Conservation (phyloP, 1,284 basidiomycete species). For the Cutaneotrichosporon daszewskae region DNA sequence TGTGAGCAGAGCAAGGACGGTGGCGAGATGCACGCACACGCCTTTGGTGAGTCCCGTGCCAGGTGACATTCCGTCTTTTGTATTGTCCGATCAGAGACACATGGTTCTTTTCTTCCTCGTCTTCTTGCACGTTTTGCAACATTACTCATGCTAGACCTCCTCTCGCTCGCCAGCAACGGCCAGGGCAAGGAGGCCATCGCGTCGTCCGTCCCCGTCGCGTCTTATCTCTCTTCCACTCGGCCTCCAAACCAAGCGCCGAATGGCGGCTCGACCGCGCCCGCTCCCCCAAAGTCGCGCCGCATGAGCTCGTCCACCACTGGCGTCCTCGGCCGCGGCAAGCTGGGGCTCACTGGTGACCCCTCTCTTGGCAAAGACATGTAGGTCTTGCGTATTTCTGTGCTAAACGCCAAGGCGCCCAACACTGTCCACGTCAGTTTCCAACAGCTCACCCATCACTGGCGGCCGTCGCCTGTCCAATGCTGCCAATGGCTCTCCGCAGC, state of each 20-base stretch:
- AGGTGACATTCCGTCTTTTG: too few relatives aligned
- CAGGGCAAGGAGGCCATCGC: neutral
- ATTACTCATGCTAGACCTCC: slow-evolving; percentile 26
- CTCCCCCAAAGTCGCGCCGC: slow-evolving; percentile 24
- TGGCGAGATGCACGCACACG: slow-evolving; percentile 44
- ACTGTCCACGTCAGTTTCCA: slow-evolving; percentile 16
- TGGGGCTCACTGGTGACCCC: slow-evolving; percentile 34
- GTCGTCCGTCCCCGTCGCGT: slow-evolving; percentile 33
- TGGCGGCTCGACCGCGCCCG: slow-evolving; percentile 4
- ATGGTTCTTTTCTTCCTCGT: too few relatives aligned
- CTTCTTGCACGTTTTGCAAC: too few relatives aligned
- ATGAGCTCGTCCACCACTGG: slow-evolving; percentile 45
- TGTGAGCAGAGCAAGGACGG: slow-evolving; percentile 36
- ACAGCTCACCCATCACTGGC: slow-evolving; percentile 20
- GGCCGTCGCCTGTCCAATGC: slow-evolving; percentile 28
- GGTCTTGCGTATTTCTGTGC: neutral
- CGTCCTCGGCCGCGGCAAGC: slow-evolving; percentile 41
- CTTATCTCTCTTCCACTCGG: slow-evolving; percentile 33
- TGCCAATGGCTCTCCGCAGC: slow-evolving; percentile 24
- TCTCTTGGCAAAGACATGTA: slow-evolving; percentile 1
- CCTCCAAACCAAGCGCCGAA: slow-evolving; percentile 17
- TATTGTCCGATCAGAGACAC: too few relatives aligned
- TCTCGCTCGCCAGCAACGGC: slow-evolving; percentile 24
- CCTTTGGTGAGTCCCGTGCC: slow-evolving; percentile 35
- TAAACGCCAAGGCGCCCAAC: slow-evolving; percentile 17